Evolutionary conservation across 202 grass and related monocot species (phyloP).

Genomic region (Miscanthus sacchariflorus): DNA sequence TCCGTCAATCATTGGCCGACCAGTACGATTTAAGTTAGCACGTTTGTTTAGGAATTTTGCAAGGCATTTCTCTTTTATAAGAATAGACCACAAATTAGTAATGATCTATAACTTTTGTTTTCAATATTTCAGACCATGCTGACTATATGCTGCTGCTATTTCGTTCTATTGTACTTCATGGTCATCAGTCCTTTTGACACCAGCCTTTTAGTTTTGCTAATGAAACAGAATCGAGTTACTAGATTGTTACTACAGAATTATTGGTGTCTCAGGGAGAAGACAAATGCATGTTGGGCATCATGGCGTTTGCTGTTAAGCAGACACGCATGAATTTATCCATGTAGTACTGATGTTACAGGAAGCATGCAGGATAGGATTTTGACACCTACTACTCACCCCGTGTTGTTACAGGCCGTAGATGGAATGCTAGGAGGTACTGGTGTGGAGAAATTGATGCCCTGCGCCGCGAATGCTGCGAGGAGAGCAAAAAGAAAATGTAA

Average conservation of each 20-base stretch:
- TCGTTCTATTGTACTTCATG: not conserved
- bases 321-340: not conserved
- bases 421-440: constrained; percentile 39
- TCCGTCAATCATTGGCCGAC: constrained; percentile 39
- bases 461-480: constrained; percentile 64
- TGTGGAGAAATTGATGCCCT: constrained; percentile 63
- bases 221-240: not conserved
- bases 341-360: not conserved
- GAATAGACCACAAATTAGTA: not conserved
- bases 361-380: not conserved
- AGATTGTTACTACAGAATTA: not conserved
- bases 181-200: not conserved
- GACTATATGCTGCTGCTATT: not conserved
- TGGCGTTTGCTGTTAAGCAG: not conserved
- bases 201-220: not conserved
- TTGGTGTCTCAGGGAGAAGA: not conserved
- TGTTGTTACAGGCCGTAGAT: constrained; percentile 40
- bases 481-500: not conserved
- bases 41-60: not conserved
- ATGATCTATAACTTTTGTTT: not conserved
- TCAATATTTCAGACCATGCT: too few species aligned
- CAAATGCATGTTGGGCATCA: constrained; percentile 2
- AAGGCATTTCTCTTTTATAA: not conserved
- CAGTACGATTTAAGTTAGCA: not conserved
- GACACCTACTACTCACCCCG: constrained; percentile 49